phyloP scores from a whole-genome alignment of 2,329 filamentous ascomycete genomes.

The Diaporthe vexans region DNA sequence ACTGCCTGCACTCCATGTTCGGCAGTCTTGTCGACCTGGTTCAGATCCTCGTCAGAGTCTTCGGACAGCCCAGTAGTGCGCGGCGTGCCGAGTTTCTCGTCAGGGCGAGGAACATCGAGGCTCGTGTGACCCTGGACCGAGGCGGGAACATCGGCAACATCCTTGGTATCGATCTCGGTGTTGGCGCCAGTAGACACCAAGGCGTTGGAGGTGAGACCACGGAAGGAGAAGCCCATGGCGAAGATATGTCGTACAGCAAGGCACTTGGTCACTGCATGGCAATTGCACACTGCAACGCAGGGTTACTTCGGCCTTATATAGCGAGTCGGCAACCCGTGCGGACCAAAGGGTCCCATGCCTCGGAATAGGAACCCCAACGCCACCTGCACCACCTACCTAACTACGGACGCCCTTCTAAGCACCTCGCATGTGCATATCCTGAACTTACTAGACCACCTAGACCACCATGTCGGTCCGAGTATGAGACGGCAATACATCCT shows the following conservation, averaged over 20 bases:
- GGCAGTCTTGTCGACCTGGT: slow-evolving; percentile 23
- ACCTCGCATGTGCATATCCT: not conserved
- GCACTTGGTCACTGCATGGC: too few species aligned
- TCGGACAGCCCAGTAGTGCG: not conserved
- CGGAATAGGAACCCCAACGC: not conserved
- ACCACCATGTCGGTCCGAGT: slow-evolving; percentile 15
- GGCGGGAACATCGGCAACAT: slow-evolving; percentile 15
- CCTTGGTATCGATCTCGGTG: not conserved
- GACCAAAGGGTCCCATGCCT: not conserved
- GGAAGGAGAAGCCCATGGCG: slow-evolving; percentile 23
- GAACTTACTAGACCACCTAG: not conserved
- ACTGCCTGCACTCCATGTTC: slow-evolving; percentile 21
- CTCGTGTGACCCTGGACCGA: slow-evolving; percentile 18
- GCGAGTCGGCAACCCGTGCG: not conserved
- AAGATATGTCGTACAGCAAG: not conserved
- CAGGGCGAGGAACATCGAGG: slow-evolving; percentile 6
- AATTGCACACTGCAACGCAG: not conserved
- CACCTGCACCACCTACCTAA: not conserved
- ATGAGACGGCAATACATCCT: not conserved
- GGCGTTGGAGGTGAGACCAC: slow-evolving; percentile 16
- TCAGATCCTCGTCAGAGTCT: slow-evolving; percentile 3
- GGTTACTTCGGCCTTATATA: slow-evolving; percentile 2
- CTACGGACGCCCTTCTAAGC: not conserved
- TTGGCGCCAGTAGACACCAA: slow-evolving; percentile 15
- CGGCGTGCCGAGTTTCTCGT: slow-evolving; percentile 16